These are phyloP conservation scores for Pleurostoma richardsiae DNA, from an alignment of 2,329 filamentous ascomycete genomes.

Conservation along the genomic window DNA sequence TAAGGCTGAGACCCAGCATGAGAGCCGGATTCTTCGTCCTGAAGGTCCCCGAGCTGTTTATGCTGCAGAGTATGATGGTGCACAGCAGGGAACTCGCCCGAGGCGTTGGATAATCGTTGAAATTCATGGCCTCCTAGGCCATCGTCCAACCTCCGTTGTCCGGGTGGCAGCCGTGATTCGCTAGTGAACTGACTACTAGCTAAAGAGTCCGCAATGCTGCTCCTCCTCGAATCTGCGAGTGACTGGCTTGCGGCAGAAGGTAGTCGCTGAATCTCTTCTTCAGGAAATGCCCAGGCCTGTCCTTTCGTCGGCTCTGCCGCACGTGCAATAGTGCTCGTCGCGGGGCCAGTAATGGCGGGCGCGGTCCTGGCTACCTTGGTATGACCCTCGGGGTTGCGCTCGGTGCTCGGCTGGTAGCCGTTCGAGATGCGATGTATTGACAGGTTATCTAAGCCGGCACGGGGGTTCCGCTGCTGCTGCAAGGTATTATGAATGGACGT, in stretches of 20 bases:
- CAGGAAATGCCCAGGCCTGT: constrained; percentile 79
- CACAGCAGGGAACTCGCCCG: constrained; percentile 50
- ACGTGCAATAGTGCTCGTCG: constrained; percentile 58
- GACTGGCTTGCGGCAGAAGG: constrained; percentile 39
- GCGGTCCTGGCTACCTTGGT: constrained; percentile 58
- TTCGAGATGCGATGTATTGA: constrained; percentile 59
- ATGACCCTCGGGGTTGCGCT: constrained; percentile 49
- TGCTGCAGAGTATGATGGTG: constrained; percentile 77
- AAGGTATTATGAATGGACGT: constrained; percentile 69
- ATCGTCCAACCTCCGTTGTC: constrained; percentile 69
- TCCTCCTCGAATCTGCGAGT: constrained; percentile 63
- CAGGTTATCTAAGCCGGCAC: constrained; percentile 43
- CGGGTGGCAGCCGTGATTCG: constrained; percentile 66
- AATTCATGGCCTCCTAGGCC: constrained; percentile 36
- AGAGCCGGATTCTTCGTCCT: constrained; percentile 51
- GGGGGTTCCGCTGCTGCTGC: constrained; percentile 60
- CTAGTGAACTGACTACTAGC: constrained; percentile 75
- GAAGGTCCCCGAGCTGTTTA: constrained; percentile 63
- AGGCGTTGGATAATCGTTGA: constrained; percentile 42
- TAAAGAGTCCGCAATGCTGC: constrained; percentile 71
- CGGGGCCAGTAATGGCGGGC: constrained; percentile 70
- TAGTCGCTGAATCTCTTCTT: constrained; percentile 57
- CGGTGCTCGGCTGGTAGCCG: constrained; percentile 56
- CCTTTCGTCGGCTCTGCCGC: constrained; percentile 78
- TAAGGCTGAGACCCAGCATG: constrained; percentile 64